Conservation (phyloP, 1,139 yeast genomes). For the Wickerhamiella pararugosa region DNA sequence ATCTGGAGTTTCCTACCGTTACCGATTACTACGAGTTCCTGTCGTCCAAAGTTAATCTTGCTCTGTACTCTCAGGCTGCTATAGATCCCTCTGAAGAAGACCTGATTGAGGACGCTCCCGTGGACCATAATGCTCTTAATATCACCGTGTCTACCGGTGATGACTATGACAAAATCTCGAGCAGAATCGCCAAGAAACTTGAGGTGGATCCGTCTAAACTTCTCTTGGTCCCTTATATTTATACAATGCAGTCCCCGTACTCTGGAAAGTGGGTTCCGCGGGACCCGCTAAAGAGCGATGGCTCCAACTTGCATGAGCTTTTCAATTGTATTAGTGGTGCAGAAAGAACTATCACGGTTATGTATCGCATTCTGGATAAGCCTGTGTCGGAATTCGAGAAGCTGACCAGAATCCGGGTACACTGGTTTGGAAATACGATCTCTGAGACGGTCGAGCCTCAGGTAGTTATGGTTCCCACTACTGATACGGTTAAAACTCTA, state of each 20-base stretch:
- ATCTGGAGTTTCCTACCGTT: slow-evolving; percentile 20
- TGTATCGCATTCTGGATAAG: slow-evolving; percentile 62
- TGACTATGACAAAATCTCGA: slow-evolving; percentile 44
- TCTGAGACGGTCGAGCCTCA: slow-evolving; percentile 8
- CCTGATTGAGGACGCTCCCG: slow-evolving; percentile 13
- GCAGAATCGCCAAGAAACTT: slow-evolving; percentile 39
- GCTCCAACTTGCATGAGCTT: slow-evolving; percentile 11
- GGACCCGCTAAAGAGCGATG: slow-evolving; percentile 9
- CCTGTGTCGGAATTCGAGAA: slow-evolving; percentile 65
- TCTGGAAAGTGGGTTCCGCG: not conserved
- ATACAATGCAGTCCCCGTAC: slow-evolving; percentile 4
- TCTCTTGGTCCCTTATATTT: slow-evolving; percentile 30
- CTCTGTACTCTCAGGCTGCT: slow-evolving; percentile 29
- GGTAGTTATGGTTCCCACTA: not conserved
- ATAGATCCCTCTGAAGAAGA: slow-evolving; percentile 31
- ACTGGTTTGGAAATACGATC: slow-evolving; percentile 25
- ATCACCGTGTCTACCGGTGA: slow-evolving; percentile 58
- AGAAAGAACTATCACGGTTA: slow-evolving; percentile 21
- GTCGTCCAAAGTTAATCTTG: slow-evolving; percentile 49
- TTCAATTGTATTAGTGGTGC: slow-evolving; percentile 5
- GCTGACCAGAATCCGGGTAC: slow-evolving; percentile 41
- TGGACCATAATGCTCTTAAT: slow-evolving; percentile 18
- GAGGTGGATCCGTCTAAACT: slow-evolving; percentile 46
- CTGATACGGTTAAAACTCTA: too few relatives aligned
- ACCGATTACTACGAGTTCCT: slow-evolving; percentile 48